Evolutionary conservation across 306 rosid genomes (phyloP).

Genomic region (Datisca glomerata): DNA sequence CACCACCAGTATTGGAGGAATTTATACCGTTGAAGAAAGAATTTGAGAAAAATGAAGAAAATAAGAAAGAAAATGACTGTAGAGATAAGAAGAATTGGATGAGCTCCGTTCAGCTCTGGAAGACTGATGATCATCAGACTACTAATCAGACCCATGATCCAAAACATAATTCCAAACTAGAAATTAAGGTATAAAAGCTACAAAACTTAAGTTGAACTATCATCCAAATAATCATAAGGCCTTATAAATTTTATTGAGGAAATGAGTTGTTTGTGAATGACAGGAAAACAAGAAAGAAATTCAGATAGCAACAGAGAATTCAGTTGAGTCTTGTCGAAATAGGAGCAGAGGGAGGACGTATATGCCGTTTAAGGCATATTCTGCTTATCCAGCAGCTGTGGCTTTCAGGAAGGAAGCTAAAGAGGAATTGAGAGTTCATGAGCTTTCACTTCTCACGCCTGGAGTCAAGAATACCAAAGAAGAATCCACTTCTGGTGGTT

Average conservation of each 20-base stretch:
- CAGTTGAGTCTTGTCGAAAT: conserved; percentile 36
- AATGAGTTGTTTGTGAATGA: conserved; percentile 1
- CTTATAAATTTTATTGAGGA: not conserved
- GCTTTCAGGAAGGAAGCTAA: conserved; percentile 49
- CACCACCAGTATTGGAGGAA: conserved; percentile 68
- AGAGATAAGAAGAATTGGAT: conserved; percentile 89
- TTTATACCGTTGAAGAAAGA: conserved; percentile 80
- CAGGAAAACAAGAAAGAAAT: conserved; percentile 49
- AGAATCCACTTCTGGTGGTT: conserved; percentile 52
- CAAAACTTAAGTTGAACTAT: not conserved
- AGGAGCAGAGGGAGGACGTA: conserved; percentile 36
- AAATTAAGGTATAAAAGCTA: conserved; percentile 43
- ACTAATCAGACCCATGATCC: not conserved
- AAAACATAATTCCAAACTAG: conserved; percentile 20
- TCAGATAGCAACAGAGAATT: conserved; percentile 26
- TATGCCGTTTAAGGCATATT: conserved; percentile 43
- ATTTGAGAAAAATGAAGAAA: conserved; percentile 25
- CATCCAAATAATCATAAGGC: too few species aligned
- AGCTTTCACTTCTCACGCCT: conserved; percentile 58
- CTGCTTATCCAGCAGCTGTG: conserved; percentile 28
- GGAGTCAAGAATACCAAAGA: conserved; percentile 46
- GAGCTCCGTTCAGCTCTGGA: conserved; percentile 99
- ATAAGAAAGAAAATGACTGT: conserved; percentile 34
- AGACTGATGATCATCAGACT: conserved; percentile 18
- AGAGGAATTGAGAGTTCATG: conserved; percentile 43